Base-by-base conservation (phyloP, 2,329 filamentous ascomycete genomes). In the Fusarium floridanum region DNA sequence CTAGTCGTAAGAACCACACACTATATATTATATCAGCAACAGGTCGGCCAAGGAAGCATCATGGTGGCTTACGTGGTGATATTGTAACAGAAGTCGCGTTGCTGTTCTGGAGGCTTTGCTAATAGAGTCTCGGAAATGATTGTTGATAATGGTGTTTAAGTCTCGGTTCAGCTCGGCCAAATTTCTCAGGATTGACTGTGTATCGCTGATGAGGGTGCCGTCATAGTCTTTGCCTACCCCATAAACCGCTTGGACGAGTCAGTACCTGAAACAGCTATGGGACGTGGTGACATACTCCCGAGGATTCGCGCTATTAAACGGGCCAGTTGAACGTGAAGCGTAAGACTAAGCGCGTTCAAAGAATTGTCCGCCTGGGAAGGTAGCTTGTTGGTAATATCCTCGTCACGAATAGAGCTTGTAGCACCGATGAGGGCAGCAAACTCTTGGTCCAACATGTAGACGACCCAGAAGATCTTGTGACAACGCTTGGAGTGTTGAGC, bases 1-100 rank as follows among this genome's bases (percentile, higher is more conserved):
- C 79, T 69, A 0, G 79, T 81, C 1, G 79, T 80, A 11, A 81
- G 76, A 5, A 81, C 79, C 0, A 81, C 78, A 11, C 79, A 81
- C 78, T 79, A 11, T 1, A 1, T 8, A 8, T 2, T 16, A 6
- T 0, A 17, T 76, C 6, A 78, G 57, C 14, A 1, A 1, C 5
- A 1, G 5, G 14, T 9, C 1, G n/a, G n/a, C 4, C 3, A 20
- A 57, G 6, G 5, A 2, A 10, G 6, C 3, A 17, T 9, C 2
- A 0, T 4, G 6, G 8, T 5, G 3, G 20, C 77, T 7, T 6
- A 77, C 77, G 12, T 78, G 77, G 14, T 78, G 77, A 3, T 82
- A 82, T 7, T 78, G 75, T 0, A 81, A 64, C 0, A 81, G 67
- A 6, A 81, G 39, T 2, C 78, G 70, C 0, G 77, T 76, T 2